phyloP scores from a whole-genome alignment of 129 eudicot genomes.

The Escallonia rubra region DNA sequence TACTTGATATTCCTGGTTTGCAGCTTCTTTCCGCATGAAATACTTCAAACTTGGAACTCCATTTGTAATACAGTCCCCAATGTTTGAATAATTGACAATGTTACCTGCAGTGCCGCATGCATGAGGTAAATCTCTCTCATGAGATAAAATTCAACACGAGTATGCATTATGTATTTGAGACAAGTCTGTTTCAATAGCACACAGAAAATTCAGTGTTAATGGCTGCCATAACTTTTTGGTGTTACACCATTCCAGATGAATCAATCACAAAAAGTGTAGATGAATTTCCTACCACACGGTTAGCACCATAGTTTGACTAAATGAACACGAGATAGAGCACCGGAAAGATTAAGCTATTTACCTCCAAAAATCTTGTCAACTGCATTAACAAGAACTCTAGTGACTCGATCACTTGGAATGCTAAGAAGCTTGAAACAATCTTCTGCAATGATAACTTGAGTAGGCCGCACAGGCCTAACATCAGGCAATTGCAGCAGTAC shows the following conservation, averaged over 20 bases:
- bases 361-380: conserved; percentile 68
- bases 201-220: neutral
- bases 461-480: conserved; percentile 30
- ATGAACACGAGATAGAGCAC: too few relatives aligned
- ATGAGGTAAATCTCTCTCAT: neutral
- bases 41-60: conserved; percentile 69
- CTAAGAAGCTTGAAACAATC: conserved; percentile 81
- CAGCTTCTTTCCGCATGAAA: conserved; percentile 36
- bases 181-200: neutral
- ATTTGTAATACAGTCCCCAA: conserved; percentile 58
- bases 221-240: too few relatives aligned
- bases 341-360: conserved; percentile 11
- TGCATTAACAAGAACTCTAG: conserved; percentile 33
- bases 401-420: conserved; percentile 45
- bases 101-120: conserved; percentile 39
- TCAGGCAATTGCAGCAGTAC: conserved; percentile 42
- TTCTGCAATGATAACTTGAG: conserved; percentile 58
- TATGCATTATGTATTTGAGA: neutral
- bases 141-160: neutral
- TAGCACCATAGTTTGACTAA: too few relatives aligned
- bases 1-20: conserved; percentile 42
- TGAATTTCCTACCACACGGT: too few relatives aligned
- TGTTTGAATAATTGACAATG: conserved; percentile 31
- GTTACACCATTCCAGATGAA: too few relatives aligned
- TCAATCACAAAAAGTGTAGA: too few relatives aligned